Base-by-base conservation (phyloP, 345 rosid species). In the Acer yangbiense region DNA sequence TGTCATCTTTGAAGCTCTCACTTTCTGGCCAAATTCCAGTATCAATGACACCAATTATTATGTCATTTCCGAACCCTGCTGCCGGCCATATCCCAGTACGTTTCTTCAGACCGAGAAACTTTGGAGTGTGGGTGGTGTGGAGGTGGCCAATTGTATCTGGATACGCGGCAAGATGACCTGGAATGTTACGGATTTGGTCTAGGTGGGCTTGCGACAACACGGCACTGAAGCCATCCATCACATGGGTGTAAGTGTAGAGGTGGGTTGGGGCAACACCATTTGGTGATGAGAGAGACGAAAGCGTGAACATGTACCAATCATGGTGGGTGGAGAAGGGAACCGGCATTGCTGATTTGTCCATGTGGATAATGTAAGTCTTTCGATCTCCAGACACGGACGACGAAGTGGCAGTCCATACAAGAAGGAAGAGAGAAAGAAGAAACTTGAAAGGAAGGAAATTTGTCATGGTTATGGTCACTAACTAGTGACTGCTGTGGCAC, bases 321-420 rank as follows among this genome's bases (percentile, higher is more conserved):
- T 86, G 86, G 73, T 73, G 86, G 44, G 66, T 4, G 21, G 81
- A 76, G 84, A 83, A 87, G 2, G 57, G 3, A 21, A 74, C 32
- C 1, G 94, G 85, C 77, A 68, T 80, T 72, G 83, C 85, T 20
- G 64, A 60, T 60, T 60, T 60, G 27, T 60, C 64, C 64, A 60
- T 60, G 13, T 60, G 64, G 64, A 60, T 68, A 3, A 83, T 82
- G 73, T 82, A 86, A 68, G 86, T 57, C 48, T 65, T 79, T 8
- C 65, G 50, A 8, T 41, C 81, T 68, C 68, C 74, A 13, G 71
- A 43, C 0, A 66, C 32, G 23, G 82, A 60, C 1, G n/a, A 55
- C 5, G 74, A 71, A 27, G 68, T 10, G 62, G 76, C 75, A 32
- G 43, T 7, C 2, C 76, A 61, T 29, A 64, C 65, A 54, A 82